A percentile compares a stretch with the other conserved stretches of the same genome.
These are phyloP conservation scores for Aegilops bicornis DNA, from an alignment of 176 grass and related monocot genomes.

Conservation along the genomic window DNA sequence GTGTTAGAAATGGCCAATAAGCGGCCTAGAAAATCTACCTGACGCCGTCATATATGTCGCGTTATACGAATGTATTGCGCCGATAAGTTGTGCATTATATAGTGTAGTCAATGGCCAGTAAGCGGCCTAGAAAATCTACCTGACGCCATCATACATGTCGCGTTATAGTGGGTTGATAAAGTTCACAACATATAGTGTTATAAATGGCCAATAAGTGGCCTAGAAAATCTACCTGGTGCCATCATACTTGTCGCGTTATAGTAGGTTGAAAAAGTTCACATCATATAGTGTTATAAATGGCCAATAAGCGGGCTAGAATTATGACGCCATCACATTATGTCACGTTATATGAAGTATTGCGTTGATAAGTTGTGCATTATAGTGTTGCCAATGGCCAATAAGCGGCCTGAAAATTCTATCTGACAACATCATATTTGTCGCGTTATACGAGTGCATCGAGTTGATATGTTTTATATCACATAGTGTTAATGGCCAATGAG, in stretches of 20 bases:
- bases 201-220: background rate
- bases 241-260: background rate
- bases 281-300: background rate
- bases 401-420: background rate
- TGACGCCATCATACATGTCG: background rate
- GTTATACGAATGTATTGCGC: background rate
- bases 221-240: background rate
- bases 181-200: no score
- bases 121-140: background rate
- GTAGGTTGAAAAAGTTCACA: no score
- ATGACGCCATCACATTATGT: background rate
- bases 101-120: background rate
- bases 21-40: background rate
- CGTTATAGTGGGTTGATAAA: no score
- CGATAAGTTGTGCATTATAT: background rate
- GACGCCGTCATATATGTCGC: background rate
- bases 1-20: background rate
- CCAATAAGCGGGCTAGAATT: background rate
- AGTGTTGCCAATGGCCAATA: background rate
- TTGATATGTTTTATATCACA: background rate
- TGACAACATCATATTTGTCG: background rate
- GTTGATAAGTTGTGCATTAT: background rate
- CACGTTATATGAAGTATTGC: background rate
- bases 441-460: background rate
- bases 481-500: background rate